Base-by-base conservation (phyloP, 352 stramenopile genomes). In the Globisporangium paroecandrum region DNA sequence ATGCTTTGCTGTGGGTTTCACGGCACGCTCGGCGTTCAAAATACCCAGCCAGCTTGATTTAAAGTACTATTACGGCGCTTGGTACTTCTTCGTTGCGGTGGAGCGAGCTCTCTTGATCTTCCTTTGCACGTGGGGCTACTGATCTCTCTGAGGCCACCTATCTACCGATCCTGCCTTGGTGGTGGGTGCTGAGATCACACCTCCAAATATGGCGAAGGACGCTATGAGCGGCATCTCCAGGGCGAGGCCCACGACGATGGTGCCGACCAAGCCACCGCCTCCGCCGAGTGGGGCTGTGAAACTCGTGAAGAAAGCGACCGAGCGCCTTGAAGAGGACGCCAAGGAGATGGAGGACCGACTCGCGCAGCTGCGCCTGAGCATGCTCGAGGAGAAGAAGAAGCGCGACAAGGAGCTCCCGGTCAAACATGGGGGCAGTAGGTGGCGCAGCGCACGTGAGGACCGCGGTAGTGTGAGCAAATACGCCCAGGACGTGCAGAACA, bases 401-500 rank as follows among this genome's bases (percentile, higher is more conserved):
- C 72, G 84, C 18, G 79, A 91, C 34, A 71, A 70, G 34, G 74
- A 89, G 24, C 64, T 81, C 1, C 81, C 83, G 0, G 64, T 75
- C 13, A 92, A 92, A 63, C 83, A 91, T 27, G 77, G 74, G 29
- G 86, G 86, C 5, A 91, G 77, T 46, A 77, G 86, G 22, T 94
- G 86, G 86, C 81, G 86, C 3, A 94, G 86, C 57, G 86, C 86
- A 1, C 79, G 87, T 36, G 83, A 93, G 71, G 79, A 84, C 32
- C 81, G 87, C 58, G 86, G 86, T 1, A 94, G 79, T 62, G 76
- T 94, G 54, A 77, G 84, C 53, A 79, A 82, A 15, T 94, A 94
- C 54, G 86, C 83, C 0, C 76, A 79, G 18, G 86, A 94, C 53
- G 75, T 93, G 10, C 78, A 88, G 34, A 68, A 77, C 46, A 77